These are phyloP conservation scores for Candida sp. DNA, from an alignment of 1,139 yeast species.

Conservation along the genomic window DNA sequence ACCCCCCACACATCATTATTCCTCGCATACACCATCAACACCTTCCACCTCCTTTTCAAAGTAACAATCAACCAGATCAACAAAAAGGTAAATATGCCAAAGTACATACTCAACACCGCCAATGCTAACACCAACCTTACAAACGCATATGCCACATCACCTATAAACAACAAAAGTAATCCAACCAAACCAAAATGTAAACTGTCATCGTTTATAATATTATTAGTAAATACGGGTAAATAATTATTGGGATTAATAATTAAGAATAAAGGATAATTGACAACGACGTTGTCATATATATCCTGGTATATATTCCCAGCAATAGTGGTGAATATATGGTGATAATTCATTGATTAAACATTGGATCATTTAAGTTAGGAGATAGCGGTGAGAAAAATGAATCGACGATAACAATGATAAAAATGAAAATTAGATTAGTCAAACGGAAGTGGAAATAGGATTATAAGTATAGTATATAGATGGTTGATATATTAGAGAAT, in stretches of 20 bases:
- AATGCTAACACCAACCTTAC: not conserved
- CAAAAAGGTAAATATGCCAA: not conserved
- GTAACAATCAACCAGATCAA: not conserved
- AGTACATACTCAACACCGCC: not conserved
- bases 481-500: too few relatives aligned
- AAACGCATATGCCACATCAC: not conserved
- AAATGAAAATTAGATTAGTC: too few relatives aligned
- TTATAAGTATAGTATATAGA: too few relatives aligned
- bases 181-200: not conserved
- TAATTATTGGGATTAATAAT: conserved; percentile 1
- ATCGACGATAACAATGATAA: too few relatives aligned
- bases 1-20: not conserved
- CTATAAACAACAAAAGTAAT: not conserved
- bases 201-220: not conserved
- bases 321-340: not conserved
- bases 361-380: too few relatives aligned
- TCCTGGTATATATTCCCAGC: conserved; percentile 1
- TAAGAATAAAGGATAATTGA: not conserved
- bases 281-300: not conserved
- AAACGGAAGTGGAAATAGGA: too few relatives aligned
- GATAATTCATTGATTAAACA: too few relatives aligned
- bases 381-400: too few relatives aligned
- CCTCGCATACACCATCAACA: not conserved
- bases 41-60: conserved; percentile 1
- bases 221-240: conserved; percentile 1